Evolutionary conservation across 2,329 filamentous ascomycete species (phyloP).

Genomic region (Allantophomopsis lycopodina): DNA sequence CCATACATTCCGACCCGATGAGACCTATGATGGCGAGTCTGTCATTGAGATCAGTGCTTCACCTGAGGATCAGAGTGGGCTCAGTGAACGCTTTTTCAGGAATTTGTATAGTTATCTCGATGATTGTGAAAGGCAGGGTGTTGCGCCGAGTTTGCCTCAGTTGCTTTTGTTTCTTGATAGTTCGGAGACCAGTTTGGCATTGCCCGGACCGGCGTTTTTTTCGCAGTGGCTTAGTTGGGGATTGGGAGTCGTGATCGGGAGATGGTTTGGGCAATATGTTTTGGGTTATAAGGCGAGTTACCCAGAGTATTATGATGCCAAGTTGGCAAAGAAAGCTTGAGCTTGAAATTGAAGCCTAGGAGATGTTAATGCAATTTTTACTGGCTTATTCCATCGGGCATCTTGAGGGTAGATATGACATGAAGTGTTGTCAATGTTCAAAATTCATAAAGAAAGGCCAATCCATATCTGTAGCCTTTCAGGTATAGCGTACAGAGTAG

Average conservation of each 20-base stretch:
- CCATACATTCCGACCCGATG: background rate
- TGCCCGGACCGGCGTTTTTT: background rate
- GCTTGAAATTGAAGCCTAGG: too few species aligned
- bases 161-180: constrained; percentile 1
- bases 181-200: background rate
- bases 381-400: too few species aligned
- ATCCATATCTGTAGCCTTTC: too few species aligned
- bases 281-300: background rate
- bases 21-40: background rate
- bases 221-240: background rate
- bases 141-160: background rate
- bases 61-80: background rate
- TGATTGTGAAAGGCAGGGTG: background rate
- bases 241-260: background rate
- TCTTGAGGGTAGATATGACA: too few species aligned
- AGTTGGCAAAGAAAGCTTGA: background rate
- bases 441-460: too few species aligned
- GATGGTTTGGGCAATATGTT: background rate
- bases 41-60: background rate
- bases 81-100: background rate
- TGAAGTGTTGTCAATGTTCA: too few species aligned
- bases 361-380: too few species aligned
- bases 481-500: too few species aligned
- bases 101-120: constrained; percentile 1
- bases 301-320: constrained; percentile 1